Evolutionary conservation across 1,284 basidiomycete genomes (phyloP), one percentile per base, ranked within the genome.

Genomic region (Ceratobasidium sp.): DNA sequence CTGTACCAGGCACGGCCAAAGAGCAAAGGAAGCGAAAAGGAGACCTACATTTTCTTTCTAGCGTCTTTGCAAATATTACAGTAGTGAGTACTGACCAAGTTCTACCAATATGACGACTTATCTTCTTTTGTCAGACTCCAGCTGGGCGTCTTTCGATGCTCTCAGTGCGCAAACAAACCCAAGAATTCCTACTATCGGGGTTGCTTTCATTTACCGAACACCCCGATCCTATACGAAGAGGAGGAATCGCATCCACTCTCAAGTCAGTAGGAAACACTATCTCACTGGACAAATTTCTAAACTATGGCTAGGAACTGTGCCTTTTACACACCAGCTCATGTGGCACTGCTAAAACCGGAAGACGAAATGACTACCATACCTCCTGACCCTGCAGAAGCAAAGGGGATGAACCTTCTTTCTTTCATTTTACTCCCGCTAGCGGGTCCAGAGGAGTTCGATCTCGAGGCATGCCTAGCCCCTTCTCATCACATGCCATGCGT

Each of bases 361-460:
- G 82, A 85, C 1, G 83, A 82, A 6, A 79, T 77, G 41, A 84
- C 88, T 24, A 77, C 84, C 0, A 84, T 90, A 0, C 85, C 86
- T 2, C 88, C 90, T 0, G 90, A 89, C 16, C 84, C 81, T n/a
- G 78, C 80, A 5, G 82, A 81, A 14, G 93, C 92, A 0, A 90
- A 92, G 8, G 94, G 94, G 0, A 89, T 97, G 63, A 92, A 95
- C 81, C 87, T 92, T 6, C 84, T 98, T 4, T 91, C 93, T 0
- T 92, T 90, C 79, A 85, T 99, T 11, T 85, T 99, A 0, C 87
- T 97, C 3, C 97, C 97, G 0, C 86, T 99, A 1, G 96, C 96
- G 76, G 96, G 96, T 4, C 92, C 95, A 0, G 96, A 98, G 81
- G 97, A 98, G 81, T 90, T 94, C 76, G 94, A 97, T 76, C 85